Evolutionary conservation across 257 asterid species (phyloP), one percentile per base, ranked within the genome.

Genomic region (Primulina tabacum): DNA sequence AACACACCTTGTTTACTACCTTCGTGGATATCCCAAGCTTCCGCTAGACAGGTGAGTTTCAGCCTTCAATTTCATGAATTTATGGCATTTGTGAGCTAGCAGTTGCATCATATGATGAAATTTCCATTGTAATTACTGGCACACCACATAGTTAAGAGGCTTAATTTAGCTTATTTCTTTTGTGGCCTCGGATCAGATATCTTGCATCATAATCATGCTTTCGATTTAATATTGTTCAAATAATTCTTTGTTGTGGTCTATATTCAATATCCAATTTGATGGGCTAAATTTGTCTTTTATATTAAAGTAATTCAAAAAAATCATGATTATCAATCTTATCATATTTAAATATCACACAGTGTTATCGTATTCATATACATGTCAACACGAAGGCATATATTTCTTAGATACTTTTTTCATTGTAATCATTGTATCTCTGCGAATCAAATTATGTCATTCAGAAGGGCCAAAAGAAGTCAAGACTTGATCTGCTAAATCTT

Each of bases 11-110:
- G 99, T 69, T 82, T 93, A 80, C 77, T 93, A 71, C 97, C 99
- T 73, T 90, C 99, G 47, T 93, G 99, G 99, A 90, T 93, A 77
- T 93, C 99, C 61, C 90, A 90, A 84, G 99, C 99, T 75, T 93
- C 99, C 75, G 99, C 99, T 60, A 90, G 96, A 65, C 99, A 93
- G 77, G 99, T 93, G 79, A 88, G 91, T 81, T 65, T 7, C 29
- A 53, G 66, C n/a, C 64, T 32, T 60, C 64, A 58, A 33, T 65
- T 66, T 18, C 14, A 50, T 58, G 17, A 32, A 18, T 75, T 69
- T 59, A 69, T 70, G 70, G 58, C 53, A 8, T 34, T 8, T 57
- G 74, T 57, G 53, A 60, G 40, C 14, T 77, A 43, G 29, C 57
- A 8, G 64, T 60, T 77, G 30, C 77, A 43, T 2, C 16, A 38